Evolutionary conservation across 371 early-diverging fungal species (phyloP).

Genomic region (Paraphysoderma sedebokerense): DNA sequence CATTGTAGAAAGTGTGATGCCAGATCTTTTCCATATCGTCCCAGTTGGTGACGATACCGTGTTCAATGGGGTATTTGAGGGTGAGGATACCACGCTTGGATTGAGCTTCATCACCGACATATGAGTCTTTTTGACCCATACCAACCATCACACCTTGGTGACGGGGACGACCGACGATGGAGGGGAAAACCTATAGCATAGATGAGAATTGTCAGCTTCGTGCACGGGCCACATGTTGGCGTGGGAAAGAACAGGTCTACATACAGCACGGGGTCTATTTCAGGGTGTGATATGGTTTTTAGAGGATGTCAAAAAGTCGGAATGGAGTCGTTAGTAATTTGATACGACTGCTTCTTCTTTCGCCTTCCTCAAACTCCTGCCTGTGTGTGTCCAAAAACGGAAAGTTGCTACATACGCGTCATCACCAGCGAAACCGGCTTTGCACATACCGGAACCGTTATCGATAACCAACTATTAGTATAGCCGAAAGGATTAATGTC

Average conservation of each 20-base stretch:
- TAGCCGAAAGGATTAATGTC: neutral
- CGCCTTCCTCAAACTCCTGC: neutral
- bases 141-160: conserved; percentile 99
- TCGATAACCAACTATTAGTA: conserved; percentile 51
- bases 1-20: conserved; percentile 93
- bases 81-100: conserved; percentile 98
- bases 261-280: neutral
- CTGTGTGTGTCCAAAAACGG: conserved; percentile 2
- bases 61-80: conserved; percentile 99
- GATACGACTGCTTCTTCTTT: too few relatives aligned
- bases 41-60: conserved; percentile 99
- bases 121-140: conserved; percentile 99
- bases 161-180: conserved; percentile 98
- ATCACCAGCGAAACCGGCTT: conserved; percentile 99
- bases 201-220: too few relatives aligned
- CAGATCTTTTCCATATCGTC: conserved; percentile 99
- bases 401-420: conserved; percentile 77
- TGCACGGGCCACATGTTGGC: neutral
- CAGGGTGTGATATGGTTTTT: too few relatives aligned
- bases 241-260: neutral
- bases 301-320: too few relatives aligned
- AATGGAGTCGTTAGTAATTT: too few relatives aligned
- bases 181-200: conserved; percentile 87
- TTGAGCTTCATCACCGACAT: conserved; percentile 99
- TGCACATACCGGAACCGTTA: conserved; percentile 99